Evolutionary conservation across 768 basidiomycete species (phyloP), one percentile per base, ranked within the genome.

Genomic region (Clitopilus passeckerianus): DNA sequence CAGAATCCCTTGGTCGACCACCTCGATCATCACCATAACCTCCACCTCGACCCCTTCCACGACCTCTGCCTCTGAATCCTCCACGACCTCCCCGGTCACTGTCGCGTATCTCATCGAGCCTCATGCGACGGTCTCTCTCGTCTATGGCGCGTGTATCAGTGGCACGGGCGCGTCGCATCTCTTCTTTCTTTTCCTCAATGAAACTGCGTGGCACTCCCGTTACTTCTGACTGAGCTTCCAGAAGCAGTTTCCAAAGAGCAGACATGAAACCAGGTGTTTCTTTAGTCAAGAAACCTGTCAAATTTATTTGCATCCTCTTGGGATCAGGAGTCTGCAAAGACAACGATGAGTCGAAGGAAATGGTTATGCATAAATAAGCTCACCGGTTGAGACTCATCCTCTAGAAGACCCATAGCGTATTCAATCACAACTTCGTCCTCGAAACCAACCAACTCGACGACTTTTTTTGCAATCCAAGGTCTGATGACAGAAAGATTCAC

Each of bases 341-440:
- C 44, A 41, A 22, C 46, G 22, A 44, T 9, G 12, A 23, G 30
- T 14, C 33, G 18, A 37, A 5, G 23, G 7, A 57, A 43, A 43
- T 22, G 10, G 12, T 7, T 18, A 34, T 5, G 43, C 16, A 23
- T 46, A 54, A 56, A 53, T 52, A 27, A 0, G 71, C 88, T 64
- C 62, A 96, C 95, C n/a, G 91, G 89, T 63, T 90, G 83, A 15
- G 84, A 80, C 53, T 86, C 79, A 66, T 97, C 93, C 69, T 99
- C 97, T 5, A 99, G 76, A 18, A 98, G 79, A 16, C 93, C 93
- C 86, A 94, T 93, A 16, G 94, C 93, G 68, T 97, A 98, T 69
- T 98, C 96, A 27, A 98, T 87, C 43, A 98, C 89, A 44, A 99
- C 88, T 70, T 99, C 97, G 72, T 99, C 97, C 67, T 99, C 97